phyloP scores from a whole-genome alignment of 768 basidiomycete genomes.

The Tricholoma hemisulphureum region DNA sequence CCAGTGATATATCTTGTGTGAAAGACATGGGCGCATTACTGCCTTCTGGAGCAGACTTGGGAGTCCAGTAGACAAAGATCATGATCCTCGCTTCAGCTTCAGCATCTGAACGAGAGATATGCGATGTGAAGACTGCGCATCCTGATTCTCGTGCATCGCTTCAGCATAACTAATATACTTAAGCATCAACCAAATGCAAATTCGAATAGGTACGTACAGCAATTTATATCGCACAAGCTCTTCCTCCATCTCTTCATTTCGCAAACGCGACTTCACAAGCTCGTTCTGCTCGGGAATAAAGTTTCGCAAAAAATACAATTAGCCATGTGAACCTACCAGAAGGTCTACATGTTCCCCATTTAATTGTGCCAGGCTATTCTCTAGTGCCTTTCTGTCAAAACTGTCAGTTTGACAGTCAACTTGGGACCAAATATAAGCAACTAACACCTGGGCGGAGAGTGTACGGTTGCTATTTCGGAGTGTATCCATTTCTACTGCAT shows the following conservation, averaged over 20 bases:
- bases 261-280: conserved; percentile 83
- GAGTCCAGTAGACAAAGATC: not conserved
- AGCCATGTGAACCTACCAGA: conserved; percentile 45
- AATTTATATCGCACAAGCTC: conserved; percentile 95
- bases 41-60: not conserved
- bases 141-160: conserved; percentile 75
- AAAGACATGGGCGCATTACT: not conserved
- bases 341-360: conserved; percentile 81
- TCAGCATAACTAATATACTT: conserved; percentile 52
- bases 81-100: conserved; percentile 36
- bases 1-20: no score
- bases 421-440: conserved; percentile 9
- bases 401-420: not conserved
- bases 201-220: conserved; percentile 50
- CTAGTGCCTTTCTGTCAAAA: conserved; percentile 68
- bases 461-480: conserved; percentile 77
- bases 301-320: not conserved
- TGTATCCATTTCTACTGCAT: conserved; percentile 79
- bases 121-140: conserved; percentile 65
- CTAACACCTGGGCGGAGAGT: conserved; percentile 78
- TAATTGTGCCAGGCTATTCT: conserved; percentile 72
- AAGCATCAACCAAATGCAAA: conserved; percentile 6
- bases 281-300: conserved; percentile 59
- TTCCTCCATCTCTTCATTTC: conserved; percentile 89
- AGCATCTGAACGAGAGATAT: conserved; percentile 52